A percentile compares a stretch with the other conserved stretches of the same genome.
Evolutionary conservation across 2,329 filamentous ascomycete species (phyloP).

Genomic region (Chaetomium olivaceum): DNA sequence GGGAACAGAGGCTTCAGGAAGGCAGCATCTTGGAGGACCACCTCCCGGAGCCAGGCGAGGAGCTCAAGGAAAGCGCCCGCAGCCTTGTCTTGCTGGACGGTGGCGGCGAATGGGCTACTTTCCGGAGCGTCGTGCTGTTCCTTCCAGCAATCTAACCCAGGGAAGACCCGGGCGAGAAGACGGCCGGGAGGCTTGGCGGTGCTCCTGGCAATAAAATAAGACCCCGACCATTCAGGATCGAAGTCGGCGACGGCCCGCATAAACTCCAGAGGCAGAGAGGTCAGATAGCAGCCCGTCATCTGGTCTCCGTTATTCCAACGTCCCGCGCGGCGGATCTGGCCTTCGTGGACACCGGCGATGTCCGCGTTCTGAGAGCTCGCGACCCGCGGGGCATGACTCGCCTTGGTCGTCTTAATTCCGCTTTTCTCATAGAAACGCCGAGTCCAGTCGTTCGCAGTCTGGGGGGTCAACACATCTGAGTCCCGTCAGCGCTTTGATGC

Average conservation of each 20-base stretch:
- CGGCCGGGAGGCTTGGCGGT: not conserved
- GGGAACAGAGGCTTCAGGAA: not conserved
- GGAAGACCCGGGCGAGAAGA: not conserved
- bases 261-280: not conserved
- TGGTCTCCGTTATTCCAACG: not conserved
- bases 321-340: too few species aligned
- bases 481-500: too few species aligned
- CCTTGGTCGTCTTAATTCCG: too few species aligned
- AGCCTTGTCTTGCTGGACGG: conserved; percentile 1
- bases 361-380: too few species aligned
- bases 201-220: not conserved
- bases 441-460: too few species aligned
- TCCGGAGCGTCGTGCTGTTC: not conserved
- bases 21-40: not conserved
- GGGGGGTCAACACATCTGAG: too few species aligned
- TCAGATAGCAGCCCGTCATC: not conserved
- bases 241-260: conserved; percentile 1
- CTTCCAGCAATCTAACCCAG: not conserved
- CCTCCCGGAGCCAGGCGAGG: not conserved
- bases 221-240: not conserved
- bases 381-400: too few species aligned
- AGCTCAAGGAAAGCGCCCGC: not conserved
- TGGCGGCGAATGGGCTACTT: not conserved
- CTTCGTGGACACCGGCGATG: too few species aligned
- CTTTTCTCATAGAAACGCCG: too few species aligned